phyloP scores from a whole-genome alignment of 1,139 yeast species.

The Debaryomyces coudertii region DNA sequence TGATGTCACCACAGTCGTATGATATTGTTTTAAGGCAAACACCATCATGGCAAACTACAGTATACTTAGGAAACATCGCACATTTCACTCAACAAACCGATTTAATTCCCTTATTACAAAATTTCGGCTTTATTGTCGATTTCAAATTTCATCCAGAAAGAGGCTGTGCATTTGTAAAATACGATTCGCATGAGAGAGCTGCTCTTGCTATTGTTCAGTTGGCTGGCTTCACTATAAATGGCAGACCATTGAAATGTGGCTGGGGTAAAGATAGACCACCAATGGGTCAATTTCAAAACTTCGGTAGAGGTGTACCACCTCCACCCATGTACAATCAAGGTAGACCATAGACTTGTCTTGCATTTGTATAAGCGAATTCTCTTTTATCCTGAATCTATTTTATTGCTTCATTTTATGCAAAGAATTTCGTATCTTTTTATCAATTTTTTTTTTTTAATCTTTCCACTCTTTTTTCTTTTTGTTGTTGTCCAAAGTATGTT shows the following conservation, averaged over 20 bases:
- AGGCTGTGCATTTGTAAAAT: conserved; percentile 85
- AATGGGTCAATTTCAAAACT: conserved; percentile 39
- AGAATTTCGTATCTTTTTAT: neutral
- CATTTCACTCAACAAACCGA: conserved; percentile 76
- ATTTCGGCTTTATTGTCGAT: conserved; percentile 81
- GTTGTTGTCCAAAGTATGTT: neutral
- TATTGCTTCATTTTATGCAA: neutral
- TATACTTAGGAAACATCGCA: conserved; percentile 83
- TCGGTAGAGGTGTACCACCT: conserved; percentile 31
- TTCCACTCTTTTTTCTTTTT: neutral
- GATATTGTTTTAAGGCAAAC: conserved; percentile 75
- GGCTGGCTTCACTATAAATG: conserved; percentile 73
- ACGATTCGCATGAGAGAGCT: conserved; percentile 85
- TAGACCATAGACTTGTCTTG: conserved; percentile 12
- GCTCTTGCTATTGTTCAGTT: conserved; percentile 85
- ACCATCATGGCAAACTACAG: conserved; percentile 87
- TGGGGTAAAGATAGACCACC: conserved; percentile 78
- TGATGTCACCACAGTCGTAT: conserved; percentile 58
- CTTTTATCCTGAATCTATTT: neutral
- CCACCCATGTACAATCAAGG: conserved; percentile 27
- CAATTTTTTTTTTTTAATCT: neutral
- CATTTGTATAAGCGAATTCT: neutral
- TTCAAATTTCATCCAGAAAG: conserved; percentile 80
- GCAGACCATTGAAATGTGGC: conserved; percentile 80
- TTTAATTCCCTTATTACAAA: conserved; percentile 73